Conservation (phyloP, 2,329 filamentous ascomycete species). For the Fusarium anguioides region DNA sequence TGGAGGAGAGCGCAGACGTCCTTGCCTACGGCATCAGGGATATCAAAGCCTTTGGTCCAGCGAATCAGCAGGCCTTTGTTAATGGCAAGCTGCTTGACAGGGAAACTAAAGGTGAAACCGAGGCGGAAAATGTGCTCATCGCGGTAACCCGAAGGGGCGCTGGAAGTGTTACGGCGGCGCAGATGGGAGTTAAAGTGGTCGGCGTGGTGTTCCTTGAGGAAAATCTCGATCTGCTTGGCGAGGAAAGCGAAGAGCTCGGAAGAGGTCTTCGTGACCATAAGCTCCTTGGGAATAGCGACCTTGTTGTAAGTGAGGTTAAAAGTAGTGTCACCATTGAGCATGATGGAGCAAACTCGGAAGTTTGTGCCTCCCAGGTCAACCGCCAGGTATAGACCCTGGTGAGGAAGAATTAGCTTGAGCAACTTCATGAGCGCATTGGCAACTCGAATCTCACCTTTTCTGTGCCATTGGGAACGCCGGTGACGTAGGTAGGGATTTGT, state of each 20-base stretch:
- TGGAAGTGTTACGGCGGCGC: conserved; percentile 70
- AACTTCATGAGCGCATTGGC: neutral
- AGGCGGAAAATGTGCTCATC: conserved; percentile 88
- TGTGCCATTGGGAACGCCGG: conserved; percentile 93
- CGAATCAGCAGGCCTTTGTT: conserved; percentile 94
- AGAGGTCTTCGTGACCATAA: conserved; percentile 90
- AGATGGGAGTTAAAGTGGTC: conserved; percentile 83
- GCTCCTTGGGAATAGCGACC: conserved; percentile 85
- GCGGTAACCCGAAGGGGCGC: conserved; percentile 67
- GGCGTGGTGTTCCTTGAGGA: conserved; percentile 86
- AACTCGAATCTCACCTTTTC: conserved; percentile 76
- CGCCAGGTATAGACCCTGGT: conserved; percentile 89
- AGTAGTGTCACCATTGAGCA: conserved; percentile 92
- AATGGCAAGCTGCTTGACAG: conserved; percentile 91
- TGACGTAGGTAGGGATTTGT: conserved; percentile 98
- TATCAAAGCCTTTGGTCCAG: conserved; percentile 99
- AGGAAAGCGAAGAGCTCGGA: conserved; percentile 92
- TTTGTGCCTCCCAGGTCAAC: conserved; percentile 99
- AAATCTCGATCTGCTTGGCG: conserved; percentile 89
- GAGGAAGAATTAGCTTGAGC: conserved; percentile 17
- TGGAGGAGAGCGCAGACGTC: conserved; percentile 94
- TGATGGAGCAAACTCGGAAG: conserved; percentile 96
- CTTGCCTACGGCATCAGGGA: conserved; percentile 91
- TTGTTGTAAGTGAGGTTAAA: conserved; percentile 95
- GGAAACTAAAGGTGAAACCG: conserved; percentile 99